Percentiles rank a stretch among this genome's conserved stretches.
Evolutionary conservation across 78 protist species (phyloP).

Genomic region (Ministeria vibrans): DNA sequence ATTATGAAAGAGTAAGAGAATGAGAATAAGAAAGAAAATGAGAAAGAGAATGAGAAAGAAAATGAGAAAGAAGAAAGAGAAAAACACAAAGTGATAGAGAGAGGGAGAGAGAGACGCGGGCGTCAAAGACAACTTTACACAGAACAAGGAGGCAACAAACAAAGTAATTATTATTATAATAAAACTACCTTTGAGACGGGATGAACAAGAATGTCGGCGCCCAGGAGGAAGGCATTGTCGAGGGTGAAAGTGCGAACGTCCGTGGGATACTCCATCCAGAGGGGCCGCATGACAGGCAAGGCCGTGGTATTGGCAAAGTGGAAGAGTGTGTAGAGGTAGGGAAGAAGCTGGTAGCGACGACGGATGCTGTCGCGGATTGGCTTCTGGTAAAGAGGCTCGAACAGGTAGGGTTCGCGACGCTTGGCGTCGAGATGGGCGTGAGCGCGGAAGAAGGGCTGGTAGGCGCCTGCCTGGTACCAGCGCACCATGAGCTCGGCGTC

Average conservation of each 20-base stretch:
- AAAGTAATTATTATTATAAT: too few species aligned
- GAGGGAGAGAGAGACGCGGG: neutral
- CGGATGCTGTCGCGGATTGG: constrained; percentile 52
- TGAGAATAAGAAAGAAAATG: neutral
- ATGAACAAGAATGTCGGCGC: neutral
- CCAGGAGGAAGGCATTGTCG: neutral
- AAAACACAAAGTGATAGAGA: neutral
- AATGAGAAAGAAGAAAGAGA: neutral
- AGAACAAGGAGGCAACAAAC: too few species aligned
- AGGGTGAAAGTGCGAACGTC: neutral
- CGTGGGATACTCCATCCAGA: neutral
- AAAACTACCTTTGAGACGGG: neutral
- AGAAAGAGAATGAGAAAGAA: neutral
- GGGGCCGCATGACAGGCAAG: constrained; percentile 64
- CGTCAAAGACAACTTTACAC: too few species aligned
- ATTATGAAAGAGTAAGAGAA: too few species aligned
- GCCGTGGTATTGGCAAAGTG: constrained; percentile 55
- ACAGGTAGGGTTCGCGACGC: constrained; percentile 85
- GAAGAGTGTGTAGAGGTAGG: constrained; percentile 79
- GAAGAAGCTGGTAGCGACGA: constrained; percentile 82
- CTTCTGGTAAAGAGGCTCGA: constrained; percentile 56
- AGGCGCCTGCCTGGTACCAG: constrained; percentile 92
- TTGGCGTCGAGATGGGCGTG: constrained; percentile 93
- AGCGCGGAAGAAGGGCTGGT: constrained; percentile 96
- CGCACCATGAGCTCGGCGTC: constrained; percentile 83